Evolutionary conservation across 148 eudicot genomes (phyloP), one percentile per base, ranked within the genome.

Genomic region (Persicaria tinctoria): DNA sequence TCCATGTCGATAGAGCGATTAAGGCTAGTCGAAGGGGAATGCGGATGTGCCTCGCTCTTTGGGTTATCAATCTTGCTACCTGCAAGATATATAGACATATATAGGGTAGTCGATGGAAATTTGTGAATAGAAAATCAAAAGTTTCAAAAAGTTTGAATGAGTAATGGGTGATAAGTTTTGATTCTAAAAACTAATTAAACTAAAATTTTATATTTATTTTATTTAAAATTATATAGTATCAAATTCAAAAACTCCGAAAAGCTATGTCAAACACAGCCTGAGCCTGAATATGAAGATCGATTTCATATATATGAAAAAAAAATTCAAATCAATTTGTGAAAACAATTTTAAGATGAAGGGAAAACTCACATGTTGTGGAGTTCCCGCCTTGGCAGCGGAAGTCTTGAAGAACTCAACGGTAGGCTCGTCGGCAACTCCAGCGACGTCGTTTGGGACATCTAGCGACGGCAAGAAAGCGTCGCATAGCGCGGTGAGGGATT

Each of bases 381-480:
- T 86, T 60, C 87, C 86, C 7, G 79, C 74, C 84, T 81, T 80
- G 51, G 90, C 81, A 46, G 92, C 86, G 3, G 95, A 86, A 38
- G 89, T 86, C 46, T 72, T 81, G 23, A 55, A 85, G 76, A 85
- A 85, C 11, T 64, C 57, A 3, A 75, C 72, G 14, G 76, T 46
- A 0, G 83, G 79, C 23, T 84, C 79, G 45, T 53, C 75, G 64
- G 50, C 13, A 10, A 50, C 57, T 17, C 56, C 32, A 44, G 27
- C 51, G 20, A 14, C 70, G 47, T 11, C 44, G 1, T 77, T 70
- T 4, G 81, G 81, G n/a, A 77, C 59, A 8, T 83, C 73, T 3
- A 89, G 60, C 32, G 85, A 76, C 7, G 93, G 88, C 57, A 89
- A 50, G 68, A 85, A 74, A 57, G 93, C 82, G 86, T 89, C 90